Evolutionary conservation across 495 filamentous ascomycete species (phyloP).

Genomic region (Sphaerosporella brunnea): DNA sequence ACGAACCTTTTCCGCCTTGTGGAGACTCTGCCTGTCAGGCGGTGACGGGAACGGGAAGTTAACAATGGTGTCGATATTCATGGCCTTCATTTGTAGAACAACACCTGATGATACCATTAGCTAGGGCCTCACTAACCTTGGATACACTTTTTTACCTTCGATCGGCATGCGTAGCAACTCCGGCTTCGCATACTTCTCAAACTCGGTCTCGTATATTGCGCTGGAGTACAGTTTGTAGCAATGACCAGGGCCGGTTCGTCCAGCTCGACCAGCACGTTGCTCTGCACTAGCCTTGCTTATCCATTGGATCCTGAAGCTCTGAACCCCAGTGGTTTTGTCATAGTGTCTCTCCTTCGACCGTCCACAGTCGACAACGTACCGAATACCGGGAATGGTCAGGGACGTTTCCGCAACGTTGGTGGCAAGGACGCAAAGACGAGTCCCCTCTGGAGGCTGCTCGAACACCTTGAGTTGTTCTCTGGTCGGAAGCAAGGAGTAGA

Average conservation of each 20-base stretch:
- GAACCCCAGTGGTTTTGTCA: constrained; percentile 67
- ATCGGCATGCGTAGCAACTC: constrained; percentile 87
- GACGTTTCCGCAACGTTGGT: constrained; percentile 97
- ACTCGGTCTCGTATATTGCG: constrained; percentile 83
- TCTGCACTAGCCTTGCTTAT: constrained; percentile 93
- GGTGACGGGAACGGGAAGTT: constrained; percentile 98
- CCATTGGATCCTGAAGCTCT: constrained; percentile 89
- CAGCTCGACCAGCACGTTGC: constrained; percentile 85
- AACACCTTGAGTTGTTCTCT: constrained; percentile 91
- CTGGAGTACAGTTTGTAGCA: constrained; percentile 90
- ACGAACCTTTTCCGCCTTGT: constrained; percentile 69
- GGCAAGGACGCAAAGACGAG: constrained; percentile 74
- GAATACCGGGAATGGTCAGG: constrained; percentile 87
- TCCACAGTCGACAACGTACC: constrained; percentile 91
- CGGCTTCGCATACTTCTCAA: constrained; percentile 66
- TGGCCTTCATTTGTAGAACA: constrained; percentile 85
- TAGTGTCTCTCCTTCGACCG: constrained; percentile 82
- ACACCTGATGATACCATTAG: no score
- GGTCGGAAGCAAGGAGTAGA: constrained; percentile 89
- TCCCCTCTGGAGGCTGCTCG: constrained; percentile 63
- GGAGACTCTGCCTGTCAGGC: constrained; percentile 60
- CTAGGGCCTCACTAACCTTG: no score
- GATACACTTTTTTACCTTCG: no score
- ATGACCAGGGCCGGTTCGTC: constrained; percentile 87
- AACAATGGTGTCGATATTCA: constrained; percentile 76